These are phyloP conservation scores for Dactylellina haptotyla DNA, from an alignment of 2,329 filamentous ascomycete species.

Conservation along the genomic window DNA sequence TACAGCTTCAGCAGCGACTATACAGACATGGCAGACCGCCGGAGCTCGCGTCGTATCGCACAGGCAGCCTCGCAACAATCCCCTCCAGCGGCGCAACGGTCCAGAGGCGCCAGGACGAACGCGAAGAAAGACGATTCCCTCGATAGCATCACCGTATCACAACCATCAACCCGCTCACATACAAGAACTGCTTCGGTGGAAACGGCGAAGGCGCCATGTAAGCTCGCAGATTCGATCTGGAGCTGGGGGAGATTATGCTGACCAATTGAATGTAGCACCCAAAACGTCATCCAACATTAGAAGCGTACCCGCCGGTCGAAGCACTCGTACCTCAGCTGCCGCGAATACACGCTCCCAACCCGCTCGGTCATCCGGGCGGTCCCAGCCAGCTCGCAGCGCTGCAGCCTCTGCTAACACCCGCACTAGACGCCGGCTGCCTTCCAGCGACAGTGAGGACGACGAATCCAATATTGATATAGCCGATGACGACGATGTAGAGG, in stretches of 20 bases:
- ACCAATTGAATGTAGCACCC: slow-evolving; percentile 15
- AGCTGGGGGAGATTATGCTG: background rate
- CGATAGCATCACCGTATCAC: slow-evolving; percentile 21
- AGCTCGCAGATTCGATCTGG: background rate
- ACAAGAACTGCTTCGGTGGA: slow-evolving; percentile 41
- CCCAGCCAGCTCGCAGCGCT: slow-evolving; percentile 35
- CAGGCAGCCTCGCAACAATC: slow-evolving; percentile 39
- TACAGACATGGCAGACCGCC: slow-evolving; percentile 39
- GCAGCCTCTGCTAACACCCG: slow-evolving; percentile 24
- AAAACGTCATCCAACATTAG: slow-evolving; percentile 45
- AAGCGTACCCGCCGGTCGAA: slow-evolving; percentile 34
- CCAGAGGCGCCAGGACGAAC: slow-evolving; percentile 34
- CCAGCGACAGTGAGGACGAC: slow-evolving; percentile 53
- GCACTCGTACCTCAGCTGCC: slow-evolving; percentile 46
- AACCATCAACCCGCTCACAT: slow-evolving; percentile 36
- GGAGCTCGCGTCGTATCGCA: slow-evolving; percentile 51
- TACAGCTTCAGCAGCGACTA: slow-evolving; percentile 40
- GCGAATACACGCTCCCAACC: slow-evolving; percentile 48
- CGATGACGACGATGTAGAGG: slow-evolving; percentile 62
- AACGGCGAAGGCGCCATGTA: slow-evolving; percentile 24
- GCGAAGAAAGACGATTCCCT: slow-evolving; percentile 30
- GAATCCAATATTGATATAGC: slow-evolving; percentile 53
- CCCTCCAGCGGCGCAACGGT: slow-evolving; percentile 18
- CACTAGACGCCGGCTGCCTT: slow-evolving; percentile 37
- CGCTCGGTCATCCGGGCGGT: slow-evolving; percentile 40